A percentile compares a stretch with the other conserved stretches of the same genome.
These are phyloP conservation scores for Pleodorina starrii DNA, from an alignment of 139 green algal species.

Conservation along the genomic window DNA sequence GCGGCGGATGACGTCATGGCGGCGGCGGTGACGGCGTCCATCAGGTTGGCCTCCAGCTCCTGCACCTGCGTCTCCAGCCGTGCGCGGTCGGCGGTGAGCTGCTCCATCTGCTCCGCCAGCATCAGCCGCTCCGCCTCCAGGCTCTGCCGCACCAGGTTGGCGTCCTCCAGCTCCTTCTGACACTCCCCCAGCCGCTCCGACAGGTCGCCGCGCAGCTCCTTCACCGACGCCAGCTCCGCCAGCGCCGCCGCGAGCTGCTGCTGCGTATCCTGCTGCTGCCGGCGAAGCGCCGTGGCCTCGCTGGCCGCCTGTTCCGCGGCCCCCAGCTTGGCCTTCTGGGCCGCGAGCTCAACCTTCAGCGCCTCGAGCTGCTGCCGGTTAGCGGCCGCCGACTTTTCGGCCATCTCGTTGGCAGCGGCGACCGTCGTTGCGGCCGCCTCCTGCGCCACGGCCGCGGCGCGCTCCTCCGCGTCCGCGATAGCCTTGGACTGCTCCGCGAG, in stretches of 20 bases:
- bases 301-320: neutral
- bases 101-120: conserved; percentile 26
- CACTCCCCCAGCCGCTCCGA: neutral
- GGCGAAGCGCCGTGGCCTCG: neutral
- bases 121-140: conserved; percentile 6
- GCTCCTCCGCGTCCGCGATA: neutral
- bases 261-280: neutral
- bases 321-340: neutral
- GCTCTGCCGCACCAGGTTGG: neutral
- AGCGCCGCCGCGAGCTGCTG: neutral
- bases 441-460: neutral
- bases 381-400: conserved; percentile 5
- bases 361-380: conserved; percentile 27
- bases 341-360: neutral
- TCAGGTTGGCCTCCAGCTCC: conserved; percentile 21
- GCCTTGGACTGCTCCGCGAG: neutral
- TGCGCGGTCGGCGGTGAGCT: neutral
- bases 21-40: neutral
- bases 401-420: neutral
- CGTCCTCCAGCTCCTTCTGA: conserved; percentile 8
- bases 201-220: neutral
- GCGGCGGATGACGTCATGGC: neutral
- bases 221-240: conserved; percentile 6
- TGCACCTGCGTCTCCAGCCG: conserved; percentile 16
- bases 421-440: neutral